phyloP scores from a whole-genome alignment of 306 rosid species.

The Cicer judaicum region DNA sequence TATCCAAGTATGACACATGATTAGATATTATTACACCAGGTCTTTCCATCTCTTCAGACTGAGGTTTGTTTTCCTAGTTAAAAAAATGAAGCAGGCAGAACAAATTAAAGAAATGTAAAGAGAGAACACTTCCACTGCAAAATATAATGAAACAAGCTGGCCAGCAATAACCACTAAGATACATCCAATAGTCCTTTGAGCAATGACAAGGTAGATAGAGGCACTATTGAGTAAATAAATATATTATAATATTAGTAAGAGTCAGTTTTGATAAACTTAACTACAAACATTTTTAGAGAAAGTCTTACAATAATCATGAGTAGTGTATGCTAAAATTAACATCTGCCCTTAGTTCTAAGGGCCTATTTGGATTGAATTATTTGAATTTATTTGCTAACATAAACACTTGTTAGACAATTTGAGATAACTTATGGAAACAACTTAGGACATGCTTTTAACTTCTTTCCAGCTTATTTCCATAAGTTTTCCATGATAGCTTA shows the following conservation, averaged over 20 bases:
- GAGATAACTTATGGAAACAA: too few relatives aligned
- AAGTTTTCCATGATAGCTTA: too few relatives aligned
- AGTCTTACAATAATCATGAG: not conserved
- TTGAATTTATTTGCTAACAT: too few relatives aligned
- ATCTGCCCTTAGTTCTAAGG: not conserved
- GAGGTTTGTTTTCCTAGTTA: slow-evolving; percentile 50
- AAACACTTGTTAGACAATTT: too few relatives aligned
- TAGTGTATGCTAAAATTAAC: not conserved
- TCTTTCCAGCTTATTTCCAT: too few relatives aligned
- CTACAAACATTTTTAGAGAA: not conserved
- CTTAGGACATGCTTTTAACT: too few relatives aligned
- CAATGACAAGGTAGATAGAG: slow-evolving; percentile 5
- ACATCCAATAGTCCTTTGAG: slow-evolving; percentile 14
- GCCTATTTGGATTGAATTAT: too few relatives aligned
- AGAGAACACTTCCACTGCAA: not conserved
- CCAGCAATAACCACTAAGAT: slow-evolving; percentile 17
- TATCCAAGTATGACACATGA: slow-evolving; percentile 91
- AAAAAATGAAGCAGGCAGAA: slow-evolving; percentile 38
- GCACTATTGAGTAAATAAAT: not conserved
- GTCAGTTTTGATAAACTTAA: not conserved
- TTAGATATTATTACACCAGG: slow-evolving; percentile 91
- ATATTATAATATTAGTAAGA: not conserved
- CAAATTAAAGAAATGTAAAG: slow-evolving; percentile 9
- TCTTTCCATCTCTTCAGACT: slow-evolving; percentile 60
- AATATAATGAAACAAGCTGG: slow-evolving; percentile 22